phyloP scores from a whole-genome alignment of 495 filamentous ascomycete species.

The Cladorrhinum samala region DNA sequence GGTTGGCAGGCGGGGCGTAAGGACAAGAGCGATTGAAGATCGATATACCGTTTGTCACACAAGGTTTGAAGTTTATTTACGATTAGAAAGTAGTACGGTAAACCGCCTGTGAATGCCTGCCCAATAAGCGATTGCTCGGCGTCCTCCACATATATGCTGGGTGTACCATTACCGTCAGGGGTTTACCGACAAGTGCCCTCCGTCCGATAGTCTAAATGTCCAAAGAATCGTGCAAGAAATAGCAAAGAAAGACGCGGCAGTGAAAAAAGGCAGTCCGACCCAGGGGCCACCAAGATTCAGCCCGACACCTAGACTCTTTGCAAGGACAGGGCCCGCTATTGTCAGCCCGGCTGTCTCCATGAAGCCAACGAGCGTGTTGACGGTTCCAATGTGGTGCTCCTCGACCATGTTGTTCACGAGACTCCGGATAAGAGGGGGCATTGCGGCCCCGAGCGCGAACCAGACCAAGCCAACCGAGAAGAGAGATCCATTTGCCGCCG shows the following conservation, averaged over 20 bases:
- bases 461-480: conserved; percentile 18
- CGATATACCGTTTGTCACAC: too few relatives aligned
- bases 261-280: conserved; percentile 26
- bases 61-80: too few relatives aligned
- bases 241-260: conserved; percentile 16
- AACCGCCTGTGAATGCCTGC: too few relatives aligned
- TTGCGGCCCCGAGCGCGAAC: conserved; percentile 20
- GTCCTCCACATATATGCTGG: too few relatives aligned
- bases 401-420: conserved; percentile 29
- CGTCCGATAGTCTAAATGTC: conserved; percentile 14
- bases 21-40: too few relatives aligned
- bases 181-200: neutral
- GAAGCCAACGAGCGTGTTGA: conserved; percentile 26
- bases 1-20: neutral
- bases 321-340: conserved; percentile 23
- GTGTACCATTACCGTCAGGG: too few relatives aligned
- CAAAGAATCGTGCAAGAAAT: conserved; percentile 16
- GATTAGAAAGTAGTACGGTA: too few relatives aligned
- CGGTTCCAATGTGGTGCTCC: conserved; percentile 27
- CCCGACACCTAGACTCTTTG: conserved; percentile 23
- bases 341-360: conserved; percentile 24
- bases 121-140: too few relatives aligned
- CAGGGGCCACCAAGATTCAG: conserved; percentile 20
- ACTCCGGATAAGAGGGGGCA: conserved; percentile 16
- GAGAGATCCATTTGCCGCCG: conserved; percentile 15